These are phyloP conservation scores for Termitomyces sp. DNA, from an alignment of 768 basidiomycete genomes.

Conservation along the genomic window DNA sequence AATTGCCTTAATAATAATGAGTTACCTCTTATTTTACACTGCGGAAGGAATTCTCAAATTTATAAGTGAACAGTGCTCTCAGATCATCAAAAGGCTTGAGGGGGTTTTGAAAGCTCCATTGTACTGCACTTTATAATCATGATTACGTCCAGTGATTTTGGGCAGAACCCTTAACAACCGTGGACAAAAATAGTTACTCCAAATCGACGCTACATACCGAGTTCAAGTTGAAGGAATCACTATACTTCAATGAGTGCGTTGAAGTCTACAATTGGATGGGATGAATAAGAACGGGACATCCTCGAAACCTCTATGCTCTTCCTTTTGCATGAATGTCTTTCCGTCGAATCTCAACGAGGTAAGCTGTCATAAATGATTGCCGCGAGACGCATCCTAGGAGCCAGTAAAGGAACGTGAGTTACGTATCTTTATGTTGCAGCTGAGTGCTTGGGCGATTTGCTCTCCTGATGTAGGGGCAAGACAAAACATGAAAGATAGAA, in stretches of 20 bases:
- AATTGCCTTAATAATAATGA: too few relatives aligned
- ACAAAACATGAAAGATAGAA: constrained; percentile 17
- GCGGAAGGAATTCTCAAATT: too few relatives aligned
- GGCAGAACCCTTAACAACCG: neutral
- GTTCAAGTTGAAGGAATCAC: constrained; percentile 6
- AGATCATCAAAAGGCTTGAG: too few relatives aligned
- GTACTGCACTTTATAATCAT: neutral
- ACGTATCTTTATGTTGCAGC: constrained; percentile 1
- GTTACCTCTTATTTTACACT: too few relatives aligned
- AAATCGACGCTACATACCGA: neutral
- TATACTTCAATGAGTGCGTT: constrained; percentile 20
- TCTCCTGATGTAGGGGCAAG: constrained; percentile 16
- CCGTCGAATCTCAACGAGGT: constrained; percentile 16
- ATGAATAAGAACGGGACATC: constrained; percentile 16
- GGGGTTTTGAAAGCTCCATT: neutral
- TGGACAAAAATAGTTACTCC: neutral
- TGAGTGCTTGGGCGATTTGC: constrained; percentile 15
- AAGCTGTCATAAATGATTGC: constrained; percentile 19
- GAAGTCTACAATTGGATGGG: constrained; percentile 20
- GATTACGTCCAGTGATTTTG: neutral
- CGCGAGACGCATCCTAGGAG: constrained; percentile 19
- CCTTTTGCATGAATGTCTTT: neutral
- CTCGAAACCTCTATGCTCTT: neutral
- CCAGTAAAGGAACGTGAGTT: constrained; percentile 16
- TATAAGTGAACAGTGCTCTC: too few relatives aligned